phyloP scores from a whole-genome alignment of 2,329 filamentous ascomycete genomes.

The Monilinia polystroma region DNA sequence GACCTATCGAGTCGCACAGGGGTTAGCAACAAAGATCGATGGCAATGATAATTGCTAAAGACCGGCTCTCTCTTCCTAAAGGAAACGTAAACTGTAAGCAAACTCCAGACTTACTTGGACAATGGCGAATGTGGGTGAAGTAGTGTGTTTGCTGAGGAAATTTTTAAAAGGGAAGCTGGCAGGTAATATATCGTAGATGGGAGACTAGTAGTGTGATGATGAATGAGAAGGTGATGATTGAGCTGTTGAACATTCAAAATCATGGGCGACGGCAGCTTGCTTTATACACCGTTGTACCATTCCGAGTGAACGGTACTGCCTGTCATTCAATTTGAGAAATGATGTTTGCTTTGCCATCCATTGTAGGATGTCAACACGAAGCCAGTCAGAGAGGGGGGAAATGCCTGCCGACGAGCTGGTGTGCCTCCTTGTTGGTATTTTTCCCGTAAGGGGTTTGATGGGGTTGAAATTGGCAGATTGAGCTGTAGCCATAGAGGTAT shows the following conservation, averaged over 20 bases:
- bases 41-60: slow-evolving; percentile 12
- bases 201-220: slow-evolving; percentile 12
- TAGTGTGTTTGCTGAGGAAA: neutral
- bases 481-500: slow-evolving; percentile 31
- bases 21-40: slow-evolving; percentile 5
- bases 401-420: slow-evolving; percentile 31
- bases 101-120: slow-evolving; percentile 16
- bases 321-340: slow-evolving; percentile 34
- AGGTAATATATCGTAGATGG: slow-evolving; percentile 15
- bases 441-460: slow-evolving; percentile 24
- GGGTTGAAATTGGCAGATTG: slow-evolving; percentile 30
- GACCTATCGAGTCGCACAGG: slow-evolving; percentile 3
- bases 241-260: slow-evolving; percentile 26
- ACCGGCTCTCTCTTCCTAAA: neutral
- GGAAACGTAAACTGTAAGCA: neutral
- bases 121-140: slow-evolving; percentile 5
- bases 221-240: slow-evolving; percentile 21
- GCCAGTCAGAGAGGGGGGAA: slow-evolving; percentile 23
- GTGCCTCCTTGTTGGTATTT: slow-evolving; percentile 35
- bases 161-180: slow-evolving; percentile 11
- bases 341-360: slow-evolving; percentile 36
- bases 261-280: slow-evolving; percentile 34
- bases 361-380: slow-evolving; percentile 29
- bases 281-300: slow-evolving; percentile 40
- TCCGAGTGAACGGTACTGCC: slow-evolving; percentile 37